Base-by-base conservation (phyloP, 202 grass and related monocot species). In the Schoenoplectus triqueter region DNA sequence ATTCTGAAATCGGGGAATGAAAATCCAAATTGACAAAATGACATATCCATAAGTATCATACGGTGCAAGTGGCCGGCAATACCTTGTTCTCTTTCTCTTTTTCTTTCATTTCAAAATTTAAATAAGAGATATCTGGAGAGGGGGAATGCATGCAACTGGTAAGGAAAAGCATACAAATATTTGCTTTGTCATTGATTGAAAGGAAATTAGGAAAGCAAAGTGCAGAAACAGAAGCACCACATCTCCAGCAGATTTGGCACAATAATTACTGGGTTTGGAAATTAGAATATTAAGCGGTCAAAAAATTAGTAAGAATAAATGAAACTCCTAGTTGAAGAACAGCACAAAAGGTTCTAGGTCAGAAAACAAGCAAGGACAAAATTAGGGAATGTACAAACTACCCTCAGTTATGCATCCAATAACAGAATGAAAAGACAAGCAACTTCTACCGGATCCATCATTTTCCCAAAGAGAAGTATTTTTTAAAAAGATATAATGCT, bases 161-260 rank as follows among this genome's bases (percentile, higher is more conserved):
- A 83, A 67, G 46, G 18, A 6, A 17, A 31, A 78, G 52, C 57
- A 50, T 54, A 14, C 8, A 66, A 78, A 42, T 6, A 2, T 78
- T 78, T 78, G 31, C 31, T 31, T 78, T n/a, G 11, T 18, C 0
- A n/a, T 10, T 78, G 39, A 42, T 8, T 15, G 20, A 14, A 42
- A 60, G 20, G 49, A 78, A 73, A 89, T 89, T 85, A 91, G 52
- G 87, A 84, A 86, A 85, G 69, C 59, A 80, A 88, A 86, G 71
- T 87, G 22, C 50, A 88, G 56, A 45, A 20, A 79, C 1, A 82
- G 39, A 63, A 84, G 60, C 68, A 88, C 79, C 89, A 91, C 83
- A 88, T 86, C 72, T 80, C 60, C 85, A 67, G 5, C 18, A 80
- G 56, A 56, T 89, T 81, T 75, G 78, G 63, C 82, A 52, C 17